Conservation (phyloP, 768 basidiomycete genomes). For the Rubroboletus pulcherrimus region DNA sequence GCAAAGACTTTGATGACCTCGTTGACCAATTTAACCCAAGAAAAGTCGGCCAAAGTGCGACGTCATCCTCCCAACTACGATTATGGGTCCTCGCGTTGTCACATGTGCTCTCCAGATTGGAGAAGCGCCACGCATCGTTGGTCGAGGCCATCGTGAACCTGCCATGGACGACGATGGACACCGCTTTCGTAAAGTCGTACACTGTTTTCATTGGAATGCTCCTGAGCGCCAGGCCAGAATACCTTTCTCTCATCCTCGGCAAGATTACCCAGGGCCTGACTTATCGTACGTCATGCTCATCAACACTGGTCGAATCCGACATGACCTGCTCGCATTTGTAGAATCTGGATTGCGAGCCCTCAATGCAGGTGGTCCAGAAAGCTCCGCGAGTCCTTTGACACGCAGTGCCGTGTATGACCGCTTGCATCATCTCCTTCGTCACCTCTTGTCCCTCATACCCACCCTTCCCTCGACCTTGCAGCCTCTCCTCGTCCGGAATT, state of each 20-base stretch:
- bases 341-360: slow-evolving; percentile 72
- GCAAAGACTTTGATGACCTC: slow-evolving; percentile 81
- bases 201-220: slow-evolving; percentile 88
- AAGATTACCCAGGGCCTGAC: slow-evolving; percentile 85
- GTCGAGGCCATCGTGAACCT: slow-evolving; percentile 83
- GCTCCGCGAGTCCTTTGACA: slow-evolving; percentile 68
- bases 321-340: slow-evolving; percentile 28
- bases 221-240: slow-evolving; percentile 87
- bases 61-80: slow-evolving; percentile 54
- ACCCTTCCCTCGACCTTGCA: slow-evolving; percentile 85
- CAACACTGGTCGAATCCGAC: background rate
- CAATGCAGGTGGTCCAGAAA: slow-evolving; percentile 53
- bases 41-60: slow-evolving; percentile 31
- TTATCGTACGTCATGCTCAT: slow-evolving; percentile 60
- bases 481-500: slow-evolving; percentile 77
- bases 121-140: slow-evolving; percentile 71
- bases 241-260: slow-evolving; percentile 76
- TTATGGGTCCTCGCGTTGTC: slow-evolving; percentile 84
- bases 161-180: slow-evolving; percentile 93
- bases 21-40: slow-evolving; percentile 77
- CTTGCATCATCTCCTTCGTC: slow-evolving; percentile 78
- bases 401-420: slow-evolving; percentile 83
- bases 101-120: slow-evolving; percentile 88
- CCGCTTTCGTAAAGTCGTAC: slow-evolving; percentile 80
- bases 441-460: slow-evolving; percentile 86